phyloP scores from a whole-genome alignment of 306 rosid genomes.

The Clitoria ternatea region DNA sequence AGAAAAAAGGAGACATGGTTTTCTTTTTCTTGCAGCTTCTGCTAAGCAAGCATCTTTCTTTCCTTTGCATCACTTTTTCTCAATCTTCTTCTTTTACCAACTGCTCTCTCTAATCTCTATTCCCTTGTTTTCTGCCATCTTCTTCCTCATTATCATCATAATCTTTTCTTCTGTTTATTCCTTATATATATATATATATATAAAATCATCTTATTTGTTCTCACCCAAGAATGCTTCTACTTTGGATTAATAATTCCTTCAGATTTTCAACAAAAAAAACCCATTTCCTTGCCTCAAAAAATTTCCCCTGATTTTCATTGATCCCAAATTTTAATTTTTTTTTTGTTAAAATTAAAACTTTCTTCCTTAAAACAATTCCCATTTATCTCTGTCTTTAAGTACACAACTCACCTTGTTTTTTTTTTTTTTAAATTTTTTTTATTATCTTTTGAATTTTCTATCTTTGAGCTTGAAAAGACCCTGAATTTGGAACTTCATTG shows the following conservation, averaged over 20 bases:
- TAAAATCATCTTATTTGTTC: background rate
- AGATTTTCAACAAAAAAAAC: background rate
- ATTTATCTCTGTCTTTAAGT: background rate
- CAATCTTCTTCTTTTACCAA: background rate
- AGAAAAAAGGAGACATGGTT: background rate
- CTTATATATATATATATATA: too few species aligned
- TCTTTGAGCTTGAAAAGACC: background rate
- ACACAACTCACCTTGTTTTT: background rate
- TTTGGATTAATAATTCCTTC: background rate
- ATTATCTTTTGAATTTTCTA: background rate
- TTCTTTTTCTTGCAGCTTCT: background rate
- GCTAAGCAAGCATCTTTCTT: slow-evolving; percentile 20
- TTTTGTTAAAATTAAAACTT: background rate
- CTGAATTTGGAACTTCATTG: background rate
- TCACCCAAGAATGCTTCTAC: background rate
- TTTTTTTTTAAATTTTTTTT: background rate
- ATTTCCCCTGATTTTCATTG: slow-evolving; percentile 16
- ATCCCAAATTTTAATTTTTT: background rate
- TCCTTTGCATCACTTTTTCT: background rate
- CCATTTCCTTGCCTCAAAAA: background rate
- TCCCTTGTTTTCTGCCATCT: background rate
- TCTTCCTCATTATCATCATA: too few species aligned
- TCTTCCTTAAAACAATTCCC: background rate
- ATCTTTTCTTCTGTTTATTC: background rate
- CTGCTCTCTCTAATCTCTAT: too few species aligned